Evolutionary conservation across 495 filamentous ascomycete species (phyloP).

Genomic region (Lophiotrema nucula): DNA sequence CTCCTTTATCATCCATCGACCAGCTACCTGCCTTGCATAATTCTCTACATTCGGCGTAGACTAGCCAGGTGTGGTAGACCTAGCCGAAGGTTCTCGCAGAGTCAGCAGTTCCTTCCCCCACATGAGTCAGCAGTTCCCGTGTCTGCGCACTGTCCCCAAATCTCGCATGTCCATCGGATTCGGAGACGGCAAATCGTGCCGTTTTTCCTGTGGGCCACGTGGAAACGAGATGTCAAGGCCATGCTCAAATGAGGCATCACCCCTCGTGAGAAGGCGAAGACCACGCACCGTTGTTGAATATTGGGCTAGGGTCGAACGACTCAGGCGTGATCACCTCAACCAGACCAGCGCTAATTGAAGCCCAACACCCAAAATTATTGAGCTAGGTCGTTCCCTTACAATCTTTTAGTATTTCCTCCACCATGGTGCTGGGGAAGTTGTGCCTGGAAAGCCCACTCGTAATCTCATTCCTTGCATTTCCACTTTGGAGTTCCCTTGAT

Average conservation of each 20-base stretch:
- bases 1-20: too few relatives aligned
- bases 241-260: not conserved
- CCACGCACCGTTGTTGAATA: not conserved
- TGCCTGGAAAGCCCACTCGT: not conserved
- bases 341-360: not conserved
- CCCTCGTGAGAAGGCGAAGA: not conserved
- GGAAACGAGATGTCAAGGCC: not conserved
- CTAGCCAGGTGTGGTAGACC: too few relatives aligned
- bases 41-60: too few relatives aligned
- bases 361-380: slow-evolving; percentile 17
- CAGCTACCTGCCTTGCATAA: too few relatives aligned
- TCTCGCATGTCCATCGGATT: not conserved
- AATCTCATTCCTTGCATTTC: not conserved
- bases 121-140: too few relatives aligned
- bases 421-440: not conserved
- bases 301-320: slow-evolving; percentile 3
- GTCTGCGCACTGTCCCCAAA: too few relatives aligned
- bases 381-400: not conserved
- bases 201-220: slow-evolving; percentile 4
- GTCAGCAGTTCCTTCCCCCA: too few relatives aligned
- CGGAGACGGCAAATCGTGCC: slow-evolving; percentile 7
- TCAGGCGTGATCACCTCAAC: not conserved
- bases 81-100: too few relatives aligned
- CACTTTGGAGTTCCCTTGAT: slow-evolving; percentile 11
- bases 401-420: not conserved